Base-by-base conservation (phyloP, 176 grass and related monocot species). In the Aegilops bicornis region DNA sequence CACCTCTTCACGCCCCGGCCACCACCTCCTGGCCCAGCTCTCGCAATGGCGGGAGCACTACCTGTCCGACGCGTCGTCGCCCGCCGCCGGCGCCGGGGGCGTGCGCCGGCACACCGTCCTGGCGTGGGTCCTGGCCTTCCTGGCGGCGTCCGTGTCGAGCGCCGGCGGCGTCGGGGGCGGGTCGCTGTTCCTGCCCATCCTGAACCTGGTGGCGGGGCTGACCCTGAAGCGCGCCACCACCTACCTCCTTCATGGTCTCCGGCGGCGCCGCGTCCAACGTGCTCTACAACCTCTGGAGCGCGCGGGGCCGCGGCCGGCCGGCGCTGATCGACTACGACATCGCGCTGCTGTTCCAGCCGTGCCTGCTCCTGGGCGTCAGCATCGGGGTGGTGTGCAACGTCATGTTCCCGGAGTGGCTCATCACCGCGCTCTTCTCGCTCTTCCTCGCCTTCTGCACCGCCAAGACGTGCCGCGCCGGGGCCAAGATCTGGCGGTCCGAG, bases 341-440 rank as follows among this genome's bases (percentile, higher is more conserved):
- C 74, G 82, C 89, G 29, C 91, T 97, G 32, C 84, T 88, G 17
- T 95, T 92, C 59, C 82, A 97, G 87, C 89, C 95, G 61, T 86
- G 90, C 87, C 91, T 97, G 82, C 89, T 95, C 10, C 86, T 97
- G 48, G 95, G 92, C 15, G 92, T 97, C 20, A 97, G 92, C 82
- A 37, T 95, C 83, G 95, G 95, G 58, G 92, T 97, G 25, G 58
- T 91, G 25, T 95, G 91, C 89, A 97, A 97, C 82, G 63, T 94
- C 67, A 83, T 90, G 82, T 95, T 95, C 83, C 95, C 95, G 6
- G 95, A 97, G 59, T 97, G 95, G 95, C 90, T 97, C 68, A 93
- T 97, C 89, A 95, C 91, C 22, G 87, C 20, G 65, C 66, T 93
- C 52, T 97, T 97, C 78, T 78, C 87, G 24, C 50, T 91, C 0